Base-by-base conservation (phyloP, 1,284 basidiomycete species). In the Caloboletus firmus region DNA sequence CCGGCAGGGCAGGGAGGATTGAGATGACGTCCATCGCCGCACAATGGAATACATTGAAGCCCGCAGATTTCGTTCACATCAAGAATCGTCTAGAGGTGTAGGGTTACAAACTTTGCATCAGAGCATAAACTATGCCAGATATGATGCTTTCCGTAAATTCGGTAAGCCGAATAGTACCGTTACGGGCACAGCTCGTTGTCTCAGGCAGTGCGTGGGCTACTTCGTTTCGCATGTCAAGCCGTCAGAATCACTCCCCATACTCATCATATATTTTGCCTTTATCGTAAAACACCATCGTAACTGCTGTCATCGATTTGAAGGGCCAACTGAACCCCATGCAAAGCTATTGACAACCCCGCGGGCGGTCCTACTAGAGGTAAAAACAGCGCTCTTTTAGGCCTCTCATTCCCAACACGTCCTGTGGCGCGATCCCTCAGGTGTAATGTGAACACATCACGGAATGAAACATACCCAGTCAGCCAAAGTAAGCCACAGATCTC, bases 401-500 rank as follows among this genome's bases (percentile, higher is more conserved):
- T 46, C 89, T 82, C 81, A 91, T 86, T 46, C 89, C 89, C 59
- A 92, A 72, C 43, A 85, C 65, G 59, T 90, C 87, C 89, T 91
- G 64, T 58, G 51, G 45, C 46, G 47, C 28, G 28, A 42, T 37
- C 24, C 34, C 4, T 70, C 31, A 64, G 37, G 30, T 46, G 2
- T 15, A 5, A 46, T 26, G 44, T 42, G 31, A 22, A 49, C 22
- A 57, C 30, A 30, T 49, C 32, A 51, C 13, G 48, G 12, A 54
- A 62, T 43, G 47, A 49, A 37, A 69, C 79, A 52, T 72, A 92
- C 91, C 94, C 94, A 98, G 71, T 99, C 96, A 42, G 85, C 78
- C 51, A 78, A 75, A 13, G 89, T 84, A 42, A 98, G 78, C 94
- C 96, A 98, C 59, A 98, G 74, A 64, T 99, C 96, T 45, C 84